These are phyloP conservation scores for Malania oleifera DNA, from an alignment of 164 flowering plant species.

Conservation along the genomic window DNA sequence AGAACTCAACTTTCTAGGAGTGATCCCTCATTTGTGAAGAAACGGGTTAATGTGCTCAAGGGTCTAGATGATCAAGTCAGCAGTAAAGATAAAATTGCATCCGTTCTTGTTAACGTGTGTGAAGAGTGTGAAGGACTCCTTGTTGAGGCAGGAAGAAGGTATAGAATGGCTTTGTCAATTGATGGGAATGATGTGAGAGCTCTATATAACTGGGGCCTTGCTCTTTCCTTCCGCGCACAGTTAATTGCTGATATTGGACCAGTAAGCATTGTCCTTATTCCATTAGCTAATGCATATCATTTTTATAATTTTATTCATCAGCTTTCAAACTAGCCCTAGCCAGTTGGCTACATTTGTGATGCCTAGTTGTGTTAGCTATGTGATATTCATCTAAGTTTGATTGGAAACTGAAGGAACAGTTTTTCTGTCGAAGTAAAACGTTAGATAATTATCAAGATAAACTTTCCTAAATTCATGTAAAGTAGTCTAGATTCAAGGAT, in stretches of 20 bases:
- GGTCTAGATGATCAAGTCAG: conserved; percentile 24
- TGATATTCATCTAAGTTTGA: background rate
- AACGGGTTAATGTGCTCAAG: conserved; percentile 15
- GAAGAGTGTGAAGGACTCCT: conserved; percentile 96
- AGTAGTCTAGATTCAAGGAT: too few species aligned
- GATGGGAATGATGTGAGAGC: conserved; percentile 82
- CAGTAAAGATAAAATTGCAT: conserved; percentile 44
- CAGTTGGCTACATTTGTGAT: background rate
- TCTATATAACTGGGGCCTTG: conserved; percentile 94
- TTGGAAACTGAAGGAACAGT: background rate
- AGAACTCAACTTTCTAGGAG: conserved; percentile 47
- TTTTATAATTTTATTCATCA: background rate
- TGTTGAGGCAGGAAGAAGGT: conserved; percentile 82
- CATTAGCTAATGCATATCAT: background rate
- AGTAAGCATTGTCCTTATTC: conserved; percentile 36
- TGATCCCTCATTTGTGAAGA: conserved; percentile 24
- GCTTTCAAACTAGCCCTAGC: background rate
- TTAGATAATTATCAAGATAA: too few species aligned
- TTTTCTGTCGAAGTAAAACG: too few species aligned
- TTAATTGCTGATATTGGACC: conserved; percentile 95
- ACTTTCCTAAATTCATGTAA: too few species aligned
- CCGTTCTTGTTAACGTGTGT: conserved; percentile 62
- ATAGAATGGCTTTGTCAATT: conserved; percentile 69
- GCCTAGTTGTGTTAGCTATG: background rate
- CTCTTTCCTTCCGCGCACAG: conserved; percentile 86